phyloP scores from a whole-genome alignment of 768 basidiomycete species.

The Leucocoprinus sp. region DNA sequence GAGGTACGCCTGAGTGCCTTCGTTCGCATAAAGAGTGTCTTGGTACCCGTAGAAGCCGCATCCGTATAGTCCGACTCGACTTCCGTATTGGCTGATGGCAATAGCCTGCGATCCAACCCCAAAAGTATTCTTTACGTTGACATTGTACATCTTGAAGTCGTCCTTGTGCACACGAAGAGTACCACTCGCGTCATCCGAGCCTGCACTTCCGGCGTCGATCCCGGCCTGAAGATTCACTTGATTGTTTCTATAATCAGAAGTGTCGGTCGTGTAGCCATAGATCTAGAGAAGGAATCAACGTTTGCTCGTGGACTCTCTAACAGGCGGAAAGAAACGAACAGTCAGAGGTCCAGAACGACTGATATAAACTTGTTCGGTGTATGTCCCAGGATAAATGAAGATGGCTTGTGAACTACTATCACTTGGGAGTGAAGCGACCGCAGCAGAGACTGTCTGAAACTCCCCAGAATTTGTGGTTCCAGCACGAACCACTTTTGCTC shows the following conservation, averaged over 20 bases:
- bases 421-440: conserved; percentile 33
- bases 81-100: conserved; percentile 43
- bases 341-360: conserved; percentile 36
- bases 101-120: conserved; percentile 39
- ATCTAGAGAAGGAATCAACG: conserved; percentile 20
- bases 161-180: conserved; percentile 41
- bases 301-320: neutral
- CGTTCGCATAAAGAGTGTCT: conserved; percentile 39
- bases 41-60: conserved; percentile 41
- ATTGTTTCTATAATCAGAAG: conserved; percentile 29
- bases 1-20: conserved; percentile 41
- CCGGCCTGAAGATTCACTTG: conserved; percentile 31
- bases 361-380: conserved; percentile 36
- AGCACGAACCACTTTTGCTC: conserved; percentile 33
- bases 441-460: conserved; percentile 30
- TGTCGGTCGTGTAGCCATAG: conserved; percentile 36
- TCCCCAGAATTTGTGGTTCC: conserved; percentile 32
- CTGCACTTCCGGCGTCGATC: conserved; percentile 26
- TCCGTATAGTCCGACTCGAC: conserved; percentile 34
- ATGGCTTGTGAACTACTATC: conserved; percentile 30
- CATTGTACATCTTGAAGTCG: conserved; percentile 41
- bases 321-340: conserved; percentile 15
- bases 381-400: conserved; percentile 42
- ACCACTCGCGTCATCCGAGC: conserved; percentile 40
- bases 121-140: conserved; percentile 40